Base-by-base conservation (phyloP, 2,329 filamentous ascomycete genomes). In the Cladosporium sp. region DNA sequence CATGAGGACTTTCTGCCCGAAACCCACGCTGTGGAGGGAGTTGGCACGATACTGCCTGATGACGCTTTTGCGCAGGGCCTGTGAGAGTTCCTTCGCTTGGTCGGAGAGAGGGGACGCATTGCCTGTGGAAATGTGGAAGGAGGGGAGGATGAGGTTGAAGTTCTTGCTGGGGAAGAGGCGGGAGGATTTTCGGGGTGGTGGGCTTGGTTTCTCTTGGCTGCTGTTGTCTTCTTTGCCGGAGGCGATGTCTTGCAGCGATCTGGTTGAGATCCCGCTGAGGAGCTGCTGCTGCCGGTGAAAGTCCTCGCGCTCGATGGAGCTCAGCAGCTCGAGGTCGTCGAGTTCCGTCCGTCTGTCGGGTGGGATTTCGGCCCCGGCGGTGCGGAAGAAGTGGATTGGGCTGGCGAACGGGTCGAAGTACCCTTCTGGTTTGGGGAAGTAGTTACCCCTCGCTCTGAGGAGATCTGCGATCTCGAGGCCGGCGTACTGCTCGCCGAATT, bases 361-460 rank as follows among this genome's bases (percentile, higher is more conserved):
- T 3, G 47, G 34, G 9, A 47, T 50, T 13, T 61, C 55, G 13
- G 61, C 48, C 9, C 62, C 64, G 5, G 74, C 65, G 1, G 74
- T 74, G 43, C 76, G 73, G 53, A 79, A 77, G 63, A 77, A 77
- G 38, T 76, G 68, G 3, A 73, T 64, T 3, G 76, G 74, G 5
- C 73, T 76, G 1, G 73, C 73, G 56, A 78, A 78, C 3, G 72
- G 70, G 56, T 78, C 75, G 50, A 75, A 75, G 52, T 68, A 75
- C 45, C 71, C 61, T 36, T 70, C 68, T 9, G 69, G 64, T 39
- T 65, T 69, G 8, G 59, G 56, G 57, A 79, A 79, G 1, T 75
- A 55, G 1, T 58, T 43, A 13, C 65, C 59, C 43, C 74, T 64
- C 19, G 70, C 60, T 15, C 56, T 57, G 15, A 64, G 58, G 9